A percentile compares a stretch with the other conserved stretches of the same genome.
Evolutionary conservation across 148 eudicot species (phyloP).

Genomic region (Dysphania ambrosioides): DNA sequence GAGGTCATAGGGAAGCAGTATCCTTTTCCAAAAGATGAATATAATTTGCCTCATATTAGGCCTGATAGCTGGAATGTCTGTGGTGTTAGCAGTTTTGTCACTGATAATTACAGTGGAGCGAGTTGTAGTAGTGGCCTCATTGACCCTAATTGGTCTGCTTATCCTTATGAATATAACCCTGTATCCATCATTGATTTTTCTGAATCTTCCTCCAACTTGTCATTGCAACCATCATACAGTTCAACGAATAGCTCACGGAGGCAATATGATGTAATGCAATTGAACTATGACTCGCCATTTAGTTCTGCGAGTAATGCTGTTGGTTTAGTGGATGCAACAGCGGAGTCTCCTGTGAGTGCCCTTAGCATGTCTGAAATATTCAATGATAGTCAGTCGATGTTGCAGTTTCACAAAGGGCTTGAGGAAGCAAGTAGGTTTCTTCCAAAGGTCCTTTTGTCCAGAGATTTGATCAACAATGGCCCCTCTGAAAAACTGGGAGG

Average conservation of each 20-base stretch:
- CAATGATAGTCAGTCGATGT: slow-evolving; percentile 47
- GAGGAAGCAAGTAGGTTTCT: slow-evolving; percentile 65
- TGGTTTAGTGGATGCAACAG: slow-evolving; percentile 30
- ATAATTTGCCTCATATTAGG: slow-evolving; percentile 3
- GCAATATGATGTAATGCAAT: slow-evolving; percentile 19
- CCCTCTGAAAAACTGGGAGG: slow-evolving; percentile 17
- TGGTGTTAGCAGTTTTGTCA: neutral
- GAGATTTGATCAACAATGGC: slow-evolving; percentile 16
- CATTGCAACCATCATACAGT: slow-evolving; percentile 27
- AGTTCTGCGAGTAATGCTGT: slow-evolving; percentile 32
- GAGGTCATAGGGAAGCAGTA: slow-evolving; percentile 55
- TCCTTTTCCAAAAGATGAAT: slow-evolving; percentile 28
- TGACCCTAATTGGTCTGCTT: slow-evolving; percentile 22
- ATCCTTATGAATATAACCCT: slow-evolving; percentile 28
- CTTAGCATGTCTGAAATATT: slow-evolving; percentile 46
- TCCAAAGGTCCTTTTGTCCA: slow-evolving; percentile 31
- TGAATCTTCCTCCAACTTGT: slow-evolving; percentile 23
- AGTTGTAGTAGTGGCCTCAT: slow-evolving; percentile 11
- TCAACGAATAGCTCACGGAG: slow-evolving; percentile 32
- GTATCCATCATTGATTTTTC: slow-evolving; percentile 18
- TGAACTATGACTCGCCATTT: slow-evolving; percentile 31
- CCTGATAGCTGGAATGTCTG: slow-evolving; percentile 22
- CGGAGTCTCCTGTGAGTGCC: slow-evolving; percentile 49
- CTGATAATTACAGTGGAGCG: slow-evolving; percentile 5
- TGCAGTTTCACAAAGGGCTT: slow-evolving; percentile 56